Base-by-base conservation (phyloP, 2,329 filamentous ascomycete genomes). In the Exophiala sp. region DNA sequence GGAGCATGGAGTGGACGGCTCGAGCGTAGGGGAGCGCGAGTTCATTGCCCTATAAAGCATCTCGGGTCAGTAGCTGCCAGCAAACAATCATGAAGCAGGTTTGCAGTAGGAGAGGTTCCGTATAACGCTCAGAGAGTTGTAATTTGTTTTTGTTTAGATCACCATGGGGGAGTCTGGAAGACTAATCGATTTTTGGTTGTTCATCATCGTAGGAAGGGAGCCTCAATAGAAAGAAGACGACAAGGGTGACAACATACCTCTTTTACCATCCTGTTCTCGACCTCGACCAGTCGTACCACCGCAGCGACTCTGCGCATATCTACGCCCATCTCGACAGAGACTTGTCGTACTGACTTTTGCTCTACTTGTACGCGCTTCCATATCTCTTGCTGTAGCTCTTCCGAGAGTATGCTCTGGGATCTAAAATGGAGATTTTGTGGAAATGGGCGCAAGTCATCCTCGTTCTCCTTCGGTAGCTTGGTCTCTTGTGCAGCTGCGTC, bases 161-260 rank as follows among this genome's bases (percentile, higher is more conserved):
- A 96, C 89, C 89, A 94, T 85, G 79, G 52, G 71, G 77, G 72
- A 85, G 91, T 97, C 91, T 96, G 96, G 80, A 95, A 96, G 92
- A 97, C 92, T 96, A 96, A 97, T 96, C 92, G 92, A 83, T 85
- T 83, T 29, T 29, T 76, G 71, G 80, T 83, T 75, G 78, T 81
- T 89, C 85, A 88, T 88, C 85, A 87, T 77, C 44, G 38, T 43
- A 51, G 38, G 49, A 38, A 16, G 9, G 34, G 50, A 52, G 29
- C 32, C 38, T 40, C 18, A 39, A 43, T 8, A 35, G n/a, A 34
- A 29, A 12, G 8, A 33, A 50, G 36, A 34, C 16, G 18, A 21
- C 16, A 45, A 21, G 16, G 16, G 34, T 44, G 43, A 55, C 38
- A 32, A 76, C 89, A 79, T 80, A 96, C 91, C 78, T 91, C 78